Base-by-base conservation (phyloP, 345 rosid genomes). In the Aegle marmelos region DNA sequence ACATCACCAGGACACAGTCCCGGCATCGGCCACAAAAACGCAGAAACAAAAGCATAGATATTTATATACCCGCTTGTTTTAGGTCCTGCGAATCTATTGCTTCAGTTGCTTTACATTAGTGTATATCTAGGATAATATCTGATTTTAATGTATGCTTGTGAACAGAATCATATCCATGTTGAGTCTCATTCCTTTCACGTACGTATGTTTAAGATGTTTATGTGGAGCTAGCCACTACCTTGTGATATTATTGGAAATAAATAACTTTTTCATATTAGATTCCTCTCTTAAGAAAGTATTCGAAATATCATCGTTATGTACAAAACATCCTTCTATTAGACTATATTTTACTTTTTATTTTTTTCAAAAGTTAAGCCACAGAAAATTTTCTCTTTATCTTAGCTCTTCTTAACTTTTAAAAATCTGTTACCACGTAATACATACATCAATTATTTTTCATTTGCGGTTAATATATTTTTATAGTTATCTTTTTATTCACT, bases 1-100 rank as follows among this genome's bases (percentile, higher is more conserved):
- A 88, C 88, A 2, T 58, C 73, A 56, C 92, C 91, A 6, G 88
- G 89, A 19, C 89, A 84, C 73, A 89, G 90, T 78, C 90, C 88
- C 2, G 92, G 89, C 2, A 68, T 85, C 41, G 91, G 90, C 59
- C 92, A 90, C 75, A 67, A 67, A 74, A 81, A 71, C 41, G 68
- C 72, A 21, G 86, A 82, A 63, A 82, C 80, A 58, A 83, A 78
- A 68, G 67, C 80, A 33, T 90, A 86, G 78, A 41, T 8, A 74
- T 74, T n/a, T 30, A 27, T 30, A 66, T 41, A 9, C 5, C 68
- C 4, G 7, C 58, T 14, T 33, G 25, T 73, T 72, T 65, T 73
- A 36, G 17, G 54, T n/a, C 48, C n/a, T 19, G 2, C 25, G 1
- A 53, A 48, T 69, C 58, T 22, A 70, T 6, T 5, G 9, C 59